Conservation (phyloP, 2,329 filamentous ascomycete species). For the Venturia nashicola region DNA sequence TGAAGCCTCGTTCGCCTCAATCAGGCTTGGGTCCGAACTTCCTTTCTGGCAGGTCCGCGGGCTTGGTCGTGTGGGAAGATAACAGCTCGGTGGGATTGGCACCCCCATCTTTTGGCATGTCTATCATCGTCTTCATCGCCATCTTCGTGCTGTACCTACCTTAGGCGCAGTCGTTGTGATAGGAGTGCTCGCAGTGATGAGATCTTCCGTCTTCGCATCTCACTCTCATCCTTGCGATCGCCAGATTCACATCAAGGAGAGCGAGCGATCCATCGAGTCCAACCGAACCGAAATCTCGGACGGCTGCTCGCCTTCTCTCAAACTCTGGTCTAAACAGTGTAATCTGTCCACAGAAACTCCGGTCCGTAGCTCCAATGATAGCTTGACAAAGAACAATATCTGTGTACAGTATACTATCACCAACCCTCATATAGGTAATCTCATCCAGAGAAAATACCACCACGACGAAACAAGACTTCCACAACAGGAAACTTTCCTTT, state of each 20-base stretch:
- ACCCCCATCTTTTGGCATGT: not conserved
- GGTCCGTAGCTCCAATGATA: not conserved
- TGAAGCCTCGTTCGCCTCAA: not conserved
- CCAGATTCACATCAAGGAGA: not conserved
- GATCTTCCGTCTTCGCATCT: not conserved
- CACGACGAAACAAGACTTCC: not conserved
- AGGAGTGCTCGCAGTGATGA: not conserved
- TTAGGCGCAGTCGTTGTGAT: not conserved
- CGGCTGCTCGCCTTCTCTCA: not conserved
- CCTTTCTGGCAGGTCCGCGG: not conserved
- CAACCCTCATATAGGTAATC: not conserved
- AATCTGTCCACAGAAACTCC: not conserved
- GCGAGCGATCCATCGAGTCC: not conserved
- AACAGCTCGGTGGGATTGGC: not conserved
- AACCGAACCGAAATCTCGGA: not conserved
- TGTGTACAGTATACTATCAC: not conserved
- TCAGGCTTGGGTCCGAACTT: not conserved
- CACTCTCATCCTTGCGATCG: not conserved
- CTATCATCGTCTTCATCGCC: not conserved
- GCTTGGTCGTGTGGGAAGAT: not conserved
- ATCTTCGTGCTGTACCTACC: not conserved
- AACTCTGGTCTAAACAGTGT: not conserved
- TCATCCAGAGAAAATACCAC: not conserved
- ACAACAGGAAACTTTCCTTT: not conserved
- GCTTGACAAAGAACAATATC: not conserved